Conservation (phyloP, 2,329 filamentous ascomycete genomes). For the Zymoseptoria tritici region DNA sequence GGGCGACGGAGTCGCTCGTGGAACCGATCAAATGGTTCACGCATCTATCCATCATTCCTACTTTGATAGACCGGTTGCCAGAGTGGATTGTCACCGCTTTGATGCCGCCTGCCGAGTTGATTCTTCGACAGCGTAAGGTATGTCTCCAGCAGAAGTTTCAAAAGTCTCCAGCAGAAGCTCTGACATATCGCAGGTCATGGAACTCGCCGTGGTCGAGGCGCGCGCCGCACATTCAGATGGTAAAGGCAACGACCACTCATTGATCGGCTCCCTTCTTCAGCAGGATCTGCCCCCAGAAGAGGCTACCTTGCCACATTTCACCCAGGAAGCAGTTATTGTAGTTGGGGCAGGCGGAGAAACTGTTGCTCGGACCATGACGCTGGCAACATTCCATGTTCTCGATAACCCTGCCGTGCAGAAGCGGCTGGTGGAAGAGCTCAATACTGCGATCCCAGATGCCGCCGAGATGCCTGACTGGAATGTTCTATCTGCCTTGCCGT, state of each 20-base stretch:
- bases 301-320: slow-evolving; percentile 28
- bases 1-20: neutral
- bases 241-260: slow-evolving; percentile 1
- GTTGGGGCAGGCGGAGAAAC: slow-evolving; percentile 43
- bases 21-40: neutral
- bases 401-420: slow-evolving; percentile 27
- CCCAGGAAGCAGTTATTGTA: slow-evolving; percentile 39
- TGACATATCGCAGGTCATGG: slow-evolving; percentile 1
- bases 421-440: slow-evolving; percentile 34
- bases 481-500: slow-evolving; percentile 11
- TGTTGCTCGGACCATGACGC: slow-evolving; percentile 35
- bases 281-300: slow-evolving; percentile 23
- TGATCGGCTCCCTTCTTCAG: slow-evolving; percentile 8
- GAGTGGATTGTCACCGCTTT: neutral
- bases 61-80: neutral
- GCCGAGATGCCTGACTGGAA: slow-evolving; percentile 3
- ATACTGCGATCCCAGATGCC: slow-evolving; percentile 9
- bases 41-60: neutral
- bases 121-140: neutral
- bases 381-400: slow-evolving; percentile 37
- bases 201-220: neutral
- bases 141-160: neutral
- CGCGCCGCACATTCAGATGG: neutral
- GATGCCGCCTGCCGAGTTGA: neutral
- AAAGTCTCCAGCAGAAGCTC: neutral